Evolutionary conservation across 352 stramenopile species (phyloP).

Genomic region (Phytopythium chamaehyphon): DNA sequence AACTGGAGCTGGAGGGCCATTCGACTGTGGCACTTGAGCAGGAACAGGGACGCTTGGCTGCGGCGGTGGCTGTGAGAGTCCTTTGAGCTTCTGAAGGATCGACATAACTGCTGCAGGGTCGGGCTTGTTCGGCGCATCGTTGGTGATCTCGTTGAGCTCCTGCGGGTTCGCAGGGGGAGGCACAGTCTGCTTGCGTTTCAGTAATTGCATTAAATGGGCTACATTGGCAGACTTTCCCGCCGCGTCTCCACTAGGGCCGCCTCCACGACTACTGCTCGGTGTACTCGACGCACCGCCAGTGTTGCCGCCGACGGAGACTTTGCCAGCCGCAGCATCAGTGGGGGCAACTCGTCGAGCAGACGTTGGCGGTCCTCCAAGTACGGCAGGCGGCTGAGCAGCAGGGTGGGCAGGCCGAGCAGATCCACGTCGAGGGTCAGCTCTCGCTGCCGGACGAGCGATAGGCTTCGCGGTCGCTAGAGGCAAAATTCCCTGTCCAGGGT

Average conservation of each 20-base stretch:
- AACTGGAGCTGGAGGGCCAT: background rate
- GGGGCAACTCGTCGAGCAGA: background rate
- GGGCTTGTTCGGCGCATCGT: slow-evolving; percentile 45
- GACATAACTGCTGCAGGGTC: slow-evolving; percentile 80
- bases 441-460: slow-evolving; percentile 2
- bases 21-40: slow-evolving; percentile 11
- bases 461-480: slow-evolving; percentile 7
- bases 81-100: slow-evolving; percentile 81
- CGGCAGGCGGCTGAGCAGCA: background rate
- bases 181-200: slow-evolving; percentile 66
- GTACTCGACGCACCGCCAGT: background rate
- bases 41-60: slow-evolving; percentile 3
- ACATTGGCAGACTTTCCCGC: slow-evolving; percentile 62
- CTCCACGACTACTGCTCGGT: slow-evolving; percentile 9
- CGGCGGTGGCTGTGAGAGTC: slow-evolving; percentile 28
- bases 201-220: slow-evolving; percentile 75
- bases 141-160: slow-evolving; percentile 43
- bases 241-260: slow-evolving; percentile 11
- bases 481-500: slow-evolving; percentile 8
- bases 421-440: slow-evolving; percentile 5
- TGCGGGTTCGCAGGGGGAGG: slow-evolving; percentile 7
- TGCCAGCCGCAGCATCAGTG: background rate
- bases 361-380: background rate
- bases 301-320: background rate
- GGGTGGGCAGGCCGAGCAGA: background rate